Percentiles rank a stretch among this genome's conserved stretches.
Conservation (phyloP, 108 stramenopile genomes). For the Craspedostauros australis region DNA sequence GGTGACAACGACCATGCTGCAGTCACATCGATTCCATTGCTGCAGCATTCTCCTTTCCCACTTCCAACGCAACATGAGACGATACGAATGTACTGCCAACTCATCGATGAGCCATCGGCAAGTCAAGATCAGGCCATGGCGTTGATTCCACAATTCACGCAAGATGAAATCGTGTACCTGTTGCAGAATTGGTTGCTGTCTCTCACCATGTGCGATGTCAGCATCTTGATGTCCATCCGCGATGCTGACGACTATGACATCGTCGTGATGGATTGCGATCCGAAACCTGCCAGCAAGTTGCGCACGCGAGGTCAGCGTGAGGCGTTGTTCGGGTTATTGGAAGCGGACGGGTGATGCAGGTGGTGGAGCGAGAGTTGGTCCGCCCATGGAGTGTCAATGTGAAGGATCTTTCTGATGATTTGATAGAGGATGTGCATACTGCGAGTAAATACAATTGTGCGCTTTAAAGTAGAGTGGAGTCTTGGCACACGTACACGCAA, state of each 20-base stretch:
- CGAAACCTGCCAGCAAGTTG: constrained; percentile 55
- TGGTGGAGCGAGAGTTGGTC: no score
- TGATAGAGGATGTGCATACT: no score
- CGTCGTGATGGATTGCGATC: constrained; percentile 52
- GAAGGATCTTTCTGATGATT: no score
- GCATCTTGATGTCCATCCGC: constrained; percentile 45
- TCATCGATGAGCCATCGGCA: constrained; percentile 1
- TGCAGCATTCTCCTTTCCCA: constrained; percentile 12
- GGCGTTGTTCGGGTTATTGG: neutral
- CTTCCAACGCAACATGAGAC: constrained; percentile 4
- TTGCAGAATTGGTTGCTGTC: constrained; percentile 68
- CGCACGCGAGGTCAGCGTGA: constrained; percentile 32
- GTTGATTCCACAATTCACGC: constrained; percentile 17
- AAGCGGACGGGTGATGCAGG: no score
- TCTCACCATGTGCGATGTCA: constrained; percentile 62
- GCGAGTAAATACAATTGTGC: no score
- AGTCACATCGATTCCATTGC: constrained; percentile 6
- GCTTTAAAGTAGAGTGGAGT: no score
- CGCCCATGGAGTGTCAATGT: no score
- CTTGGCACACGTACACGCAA: no score
- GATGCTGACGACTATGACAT: neutral
- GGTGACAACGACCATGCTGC: neutral
- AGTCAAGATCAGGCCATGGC: constrained; percentile 11
- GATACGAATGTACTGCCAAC: constrained; percentile 13
- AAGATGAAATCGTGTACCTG: constrained; percentile 43